phyloP scores from a whole-genome alignment of 164 flowering plant genomes.

The Brasenia schreberi region DNA sequence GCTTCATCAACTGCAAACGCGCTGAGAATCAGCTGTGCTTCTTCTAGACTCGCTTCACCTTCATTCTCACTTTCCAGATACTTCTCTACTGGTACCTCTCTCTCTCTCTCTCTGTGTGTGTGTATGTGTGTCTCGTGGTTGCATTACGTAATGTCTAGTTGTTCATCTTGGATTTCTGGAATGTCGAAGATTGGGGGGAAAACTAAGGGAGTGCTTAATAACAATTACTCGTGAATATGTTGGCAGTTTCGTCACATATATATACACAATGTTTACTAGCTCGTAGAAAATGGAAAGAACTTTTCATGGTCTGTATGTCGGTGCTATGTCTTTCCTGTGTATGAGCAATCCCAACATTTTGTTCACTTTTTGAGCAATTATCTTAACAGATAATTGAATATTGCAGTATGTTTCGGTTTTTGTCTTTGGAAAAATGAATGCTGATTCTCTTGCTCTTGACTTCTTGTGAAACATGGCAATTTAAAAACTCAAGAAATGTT shows the following conservation, averaged over 20 bases:
- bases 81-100: slow-evolving; percentile 70
- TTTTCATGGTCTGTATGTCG: background rate
- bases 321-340: background rate
- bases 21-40: slow-evolving; percentile 41
- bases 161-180: background rate
- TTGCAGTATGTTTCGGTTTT: too few relatives aligned
- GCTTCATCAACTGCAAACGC: slow-evolving; percentile 97
- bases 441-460: too few relatives aligned
- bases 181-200: background rate
- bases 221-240: background rate
- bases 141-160: background rate
- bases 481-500: too few relatives aligned
- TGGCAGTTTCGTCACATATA: background rate
- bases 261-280: background rate
- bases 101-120: background rate
- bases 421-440: too few relatives aligned
- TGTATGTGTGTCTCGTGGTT: too few relatives aligned
- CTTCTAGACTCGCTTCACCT: slow-evolving; percentile 15
- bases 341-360: too few relatives aligned
- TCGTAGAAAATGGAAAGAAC: background rate
- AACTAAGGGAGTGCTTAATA: background rate
- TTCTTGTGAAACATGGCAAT: too few relatives aligned
- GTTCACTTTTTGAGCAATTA: too few relatives aligned
- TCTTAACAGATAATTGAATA: too few relatives aligned
- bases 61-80: slow-evolving; percentile 61